Base-by-base conservation (phyloP, 441 rosid genomes). In the Breynia disticha region DNA sequence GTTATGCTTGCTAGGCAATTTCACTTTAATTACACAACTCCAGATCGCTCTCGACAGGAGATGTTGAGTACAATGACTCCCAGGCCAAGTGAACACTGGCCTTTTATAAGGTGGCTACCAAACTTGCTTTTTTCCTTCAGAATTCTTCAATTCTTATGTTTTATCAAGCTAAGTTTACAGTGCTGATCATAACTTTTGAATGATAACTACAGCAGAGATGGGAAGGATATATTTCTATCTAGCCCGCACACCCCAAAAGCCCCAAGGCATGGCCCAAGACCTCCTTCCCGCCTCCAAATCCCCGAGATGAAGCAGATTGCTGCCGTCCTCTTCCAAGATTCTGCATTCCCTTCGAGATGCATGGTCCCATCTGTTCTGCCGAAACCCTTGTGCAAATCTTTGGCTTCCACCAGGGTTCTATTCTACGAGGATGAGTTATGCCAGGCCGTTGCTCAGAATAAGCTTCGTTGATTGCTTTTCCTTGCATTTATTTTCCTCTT, bases 361-460 rank as follows among this genome's bases (percentile, higher is more conserved):
- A 75, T 68, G 55, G 90, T 85, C 24, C 90, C 96, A 21, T 83
- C 96, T 44, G 83, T 82, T 71, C 65, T 90, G 55, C 64, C 81
- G 16, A 90, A 81, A 69, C 83, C 97, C 59, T 52, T 80, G 39
- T 85, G 89, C 86, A 90, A 90, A 59, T 82, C 95, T 18, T 52
- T 85, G 69, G 88, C 96, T 44, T 87, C 96, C 2, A 90, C 87
- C 59, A 77, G 91, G 16, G 98, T 76, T 19, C 72, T 90, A 42
- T 85, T 90, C 70, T 90, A 86, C 0, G 98, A 91, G 73, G 98
- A 91, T 37, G 98, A 91, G 52, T 62, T 91, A 60, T 88, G 98
- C 76, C 94, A 88, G 63, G 98, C 98, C 38, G 95, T 91, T 71
- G 93, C 96, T 72, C 90, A 91, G 65, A 87, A 91, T 65, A 91